Conservation (phyloP, 495 filamentous ascomycete genomes). For the Entonaema liquescens region DNA sequence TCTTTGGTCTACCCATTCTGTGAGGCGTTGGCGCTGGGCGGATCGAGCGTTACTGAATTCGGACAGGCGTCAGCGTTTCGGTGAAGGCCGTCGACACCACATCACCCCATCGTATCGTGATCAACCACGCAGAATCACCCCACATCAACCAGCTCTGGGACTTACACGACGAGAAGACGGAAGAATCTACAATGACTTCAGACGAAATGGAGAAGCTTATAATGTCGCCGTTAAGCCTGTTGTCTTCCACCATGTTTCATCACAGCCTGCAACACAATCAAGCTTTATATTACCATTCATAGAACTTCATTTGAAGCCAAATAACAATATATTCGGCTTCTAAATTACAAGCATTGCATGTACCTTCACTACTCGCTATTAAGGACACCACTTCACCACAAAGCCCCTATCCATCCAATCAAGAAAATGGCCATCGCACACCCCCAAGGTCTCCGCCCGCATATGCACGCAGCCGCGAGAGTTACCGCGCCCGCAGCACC, state of each 20-base stretch:
- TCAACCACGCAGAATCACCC: conserved; percentile 24
- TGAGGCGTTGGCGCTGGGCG: conserved; percentile 9
- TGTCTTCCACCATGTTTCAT: conserved; percentile 31
- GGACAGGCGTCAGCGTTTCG: conserved; percentile 36
- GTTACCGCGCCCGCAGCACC: conserved; percentile 13
- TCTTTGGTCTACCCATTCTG: conserved; percentile 30
- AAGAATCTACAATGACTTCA: conserved; percentile 11
- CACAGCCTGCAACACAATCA: conserved; percentile 36
- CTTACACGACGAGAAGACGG: conserved; percentile 30
- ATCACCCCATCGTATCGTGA: conserved; percentile 39
- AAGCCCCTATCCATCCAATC: conserved; percentile 13
- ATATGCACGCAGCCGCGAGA: conserved; percentile 39
- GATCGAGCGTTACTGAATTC: conserved; percentile 32
- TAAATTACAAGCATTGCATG: conserved; percentile 24
- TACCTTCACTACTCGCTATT: conserved; percentile 38
- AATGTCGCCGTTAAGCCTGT: conserved; percentile 31
- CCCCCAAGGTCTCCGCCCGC: conserved; percentile 38
- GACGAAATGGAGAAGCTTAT: conserved; percentile 32
- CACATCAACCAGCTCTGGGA: conserved; percentile 22
- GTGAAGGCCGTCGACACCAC: conserved; percentile 28
- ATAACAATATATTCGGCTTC: conserved; percentile 14
- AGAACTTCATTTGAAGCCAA: conserved; percentile 15
- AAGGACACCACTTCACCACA: conserved; percentile 15
- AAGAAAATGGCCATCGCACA: conserved; percentile 32
- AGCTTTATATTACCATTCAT: conserved; percentile 11